These are phyloP conservation scores for Acer yangbiense DNA, from an alignment of 345 rosid species.

Conservation along the genomic window DNA sequence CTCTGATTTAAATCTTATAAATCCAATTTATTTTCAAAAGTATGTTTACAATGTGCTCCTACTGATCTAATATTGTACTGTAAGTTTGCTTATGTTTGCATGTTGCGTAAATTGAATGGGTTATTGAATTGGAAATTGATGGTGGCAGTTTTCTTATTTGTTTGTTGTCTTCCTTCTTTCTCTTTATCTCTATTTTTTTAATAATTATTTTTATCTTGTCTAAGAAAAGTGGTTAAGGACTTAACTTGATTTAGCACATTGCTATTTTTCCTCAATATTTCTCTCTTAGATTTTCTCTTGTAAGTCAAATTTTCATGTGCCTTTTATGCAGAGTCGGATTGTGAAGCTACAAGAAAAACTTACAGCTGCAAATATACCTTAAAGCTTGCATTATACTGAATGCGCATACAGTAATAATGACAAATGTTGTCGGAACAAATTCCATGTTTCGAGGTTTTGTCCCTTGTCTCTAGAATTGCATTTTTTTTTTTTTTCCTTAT, in stretches of 20 bases:
- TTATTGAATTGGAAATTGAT: not conserved
- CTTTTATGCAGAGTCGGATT: slow-evolving; percentile 52
- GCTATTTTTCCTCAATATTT: not conserved
- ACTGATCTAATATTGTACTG: not conserved
- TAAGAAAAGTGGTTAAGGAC: not conserved
- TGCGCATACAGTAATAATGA: not conserved
- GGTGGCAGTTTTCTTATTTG: not conserved
- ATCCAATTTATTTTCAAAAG: too few species aligned
- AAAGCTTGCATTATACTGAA: slow-evolving; percentile 8
- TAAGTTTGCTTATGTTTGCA: not conserved
- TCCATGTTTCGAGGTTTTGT: slow-evolving; percentile 7
- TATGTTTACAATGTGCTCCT: not conserved
- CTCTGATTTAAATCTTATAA: not conserved
- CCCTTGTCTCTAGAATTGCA: not conserved
- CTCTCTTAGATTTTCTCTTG: not conserved
- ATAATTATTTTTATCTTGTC: not conserved
- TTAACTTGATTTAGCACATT: not conserved
- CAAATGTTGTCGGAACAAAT: not conserved
- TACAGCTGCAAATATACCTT: slow-evolving; percentile 33
- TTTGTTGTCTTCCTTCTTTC: not conserved
- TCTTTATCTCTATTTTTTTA: not conserved
- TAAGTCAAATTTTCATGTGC: not conserved
- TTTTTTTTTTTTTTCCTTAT: not conserved
- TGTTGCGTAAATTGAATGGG: not conserved
- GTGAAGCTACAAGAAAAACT: slow-evolving; percentile 57